These are phyloP conservation scores for Parathielavia appendiculata DNA, from an alignment of 495 filamentous ascomycete genomes.

Conservation along the genomic window DNA sequence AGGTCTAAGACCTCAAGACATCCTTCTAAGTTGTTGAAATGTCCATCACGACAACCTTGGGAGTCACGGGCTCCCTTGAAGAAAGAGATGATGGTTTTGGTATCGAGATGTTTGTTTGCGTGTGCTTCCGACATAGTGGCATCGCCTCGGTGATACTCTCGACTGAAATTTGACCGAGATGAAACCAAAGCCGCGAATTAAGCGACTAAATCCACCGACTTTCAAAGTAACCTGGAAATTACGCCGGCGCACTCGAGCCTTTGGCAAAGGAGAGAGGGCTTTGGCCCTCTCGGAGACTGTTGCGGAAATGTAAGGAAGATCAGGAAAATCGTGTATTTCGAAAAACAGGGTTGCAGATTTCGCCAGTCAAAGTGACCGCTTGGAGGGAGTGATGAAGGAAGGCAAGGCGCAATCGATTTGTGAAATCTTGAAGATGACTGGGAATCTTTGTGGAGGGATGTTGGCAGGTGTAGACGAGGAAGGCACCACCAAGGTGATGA, in stretches of 20 bases:
- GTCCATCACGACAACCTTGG: slow-evolving; percentile 8
- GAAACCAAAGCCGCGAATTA: not conserved
- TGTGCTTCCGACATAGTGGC: not conserved
- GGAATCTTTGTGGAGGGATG: too few species aligned
- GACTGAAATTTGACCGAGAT: not conserved
- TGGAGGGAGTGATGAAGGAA: too few species aligned
- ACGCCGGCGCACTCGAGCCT: not conserved
- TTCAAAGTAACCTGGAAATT: not conserved
- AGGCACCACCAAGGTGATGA: too few species aligned
- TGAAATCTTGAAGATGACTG: too few species aligned
- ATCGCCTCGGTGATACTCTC: not conserved
- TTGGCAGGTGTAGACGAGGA: too few species aligned
- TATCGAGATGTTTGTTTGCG: not conserved
- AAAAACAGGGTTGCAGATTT: too few species aligned
- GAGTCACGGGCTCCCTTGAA: slow-evolving; percentile 10
- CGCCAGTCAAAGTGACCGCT: too few species aligned
- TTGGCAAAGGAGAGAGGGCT: too few species aligned
- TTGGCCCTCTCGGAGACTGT: too few species aligned
- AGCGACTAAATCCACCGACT: not conserved
- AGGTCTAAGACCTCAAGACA: slow-evolving; percentile 11
- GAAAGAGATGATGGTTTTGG: not conserved
- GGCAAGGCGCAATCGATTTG: too few species aligned
- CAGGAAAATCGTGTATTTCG: too few species aligned
- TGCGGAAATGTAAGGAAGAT: too few species aligned
- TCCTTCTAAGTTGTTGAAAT: slow-evolving; percentile 8